Evolutionary conservation across 2,329 filamentous ascomycete species (phyloP), one percentile per base, ranked within the genome.

Genomic region (Clarireedia paspali): DNA sequence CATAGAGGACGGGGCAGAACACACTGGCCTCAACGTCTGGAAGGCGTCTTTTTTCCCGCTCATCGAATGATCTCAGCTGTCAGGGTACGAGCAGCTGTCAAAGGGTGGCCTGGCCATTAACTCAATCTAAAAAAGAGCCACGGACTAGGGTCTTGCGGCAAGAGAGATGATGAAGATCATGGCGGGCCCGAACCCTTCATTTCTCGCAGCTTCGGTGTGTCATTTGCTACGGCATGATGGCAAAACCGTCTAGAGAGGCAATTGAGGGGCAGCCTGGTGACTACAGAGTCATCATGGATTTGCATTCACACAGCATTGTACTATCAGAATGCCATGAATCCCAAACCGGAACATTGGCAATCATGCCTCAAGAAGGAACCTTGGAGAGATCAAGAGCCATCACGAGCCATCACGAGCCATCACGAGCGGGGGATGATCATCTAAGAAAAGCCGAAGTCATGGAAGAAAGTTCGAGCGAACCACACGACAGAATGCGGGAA

Each of bases 311-410:
- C 27, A 30, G 20, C 24, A 44, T 17, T 26, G 26, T 26, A 12
- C 27, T 15, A 49, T 24, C 52, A 45, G 44, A 42, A 54, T 49
- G 24, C 52, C 47, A 30, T 36, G 14, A 48, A 44, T 7, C 34
- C 44, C 26, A 27, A 54, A 55, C 40, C 38, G 17, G 49, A 50
- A 50, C 46, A 50, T 36, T 44, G 20, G 53, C 47, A 36, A 55
- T 27, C 38, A 55, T 50, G 44, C 24, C 44, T 54, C n/a, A 26
- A 42, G 23, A 30, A 24, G n/a, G 36, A 49, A 49, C 20, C n/a
- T 40, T 48, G 7, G n/a, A 39, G 34, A 30, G 48, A 54, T n/a
- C 15, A 54, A 6, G n/a, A 39, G 20, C 14, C 7, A 44, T 55
- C 46, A 50, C 53, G 26, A 50, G 53, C 38, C 20, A 20, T 20